Conservation (phyloP, 345 rosid genomes). For the sweet orange (Citrus sinensis) region DNA sequence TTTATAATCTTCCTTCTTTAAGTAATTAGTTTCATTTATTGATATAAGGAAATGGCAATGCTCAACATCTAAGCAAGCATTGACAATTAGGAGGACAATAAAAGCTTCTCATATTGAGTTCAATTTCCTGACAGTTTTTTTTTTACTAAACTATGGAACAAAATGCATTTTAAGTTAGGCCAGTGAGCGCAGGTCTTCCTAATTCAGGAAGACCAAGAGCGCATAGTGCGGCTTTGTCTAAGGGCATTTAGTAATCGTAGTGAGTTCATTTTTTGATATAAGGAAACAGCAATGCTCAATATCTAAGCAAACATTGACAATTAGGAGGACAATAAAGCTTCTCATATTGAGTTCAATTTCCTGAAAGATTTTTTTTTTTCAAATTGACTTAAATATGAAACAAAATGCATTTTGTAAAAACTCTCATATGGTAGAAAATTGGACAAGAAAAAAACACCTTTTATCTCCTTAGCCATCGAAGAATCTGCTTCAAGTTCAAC, state of each 20-base stretch:
- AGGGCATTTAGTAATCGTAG: too few species aligned
- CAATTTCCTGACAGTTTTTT: neutral
- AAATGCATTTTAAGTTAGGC: neutral
- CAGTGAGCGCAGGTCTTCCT: too few species aligned
- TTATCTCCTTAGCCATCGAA: constrained; percentile 35
- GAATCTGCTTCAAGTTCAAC: constrained; percentile 31
- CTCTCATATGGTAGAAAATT: neutral
- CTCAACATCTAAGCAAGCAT: neutral
- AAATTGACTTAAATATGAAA: neutral
- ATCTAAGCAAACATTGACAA: neutral
- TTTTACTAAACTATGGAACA: neutral
- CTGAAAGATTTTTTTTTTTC: neutral
- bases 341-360: neutral
- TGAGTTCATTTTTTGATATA: neutral
- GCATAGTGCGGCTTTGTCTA: too few species aligned
- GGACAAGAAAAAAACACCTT: constrained; percentile 33
- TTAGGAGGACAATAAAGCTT: neutral
- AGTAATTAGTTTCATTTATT: neutral
- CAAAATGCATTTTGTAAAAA: neutral
- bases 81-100: neutral
- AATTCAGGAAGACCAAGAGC: too few species aligned
- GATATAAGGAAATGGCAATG: neutral
- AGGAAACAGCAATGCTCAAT: neutral
- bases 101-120: constrained; percentile 3
- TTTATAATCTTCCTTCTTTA: neutral